Percentiles rank a stretch among this genome's conserved stretches.
Evolutionary conservation across 768 basidiomycete genomes (phyloP).

Genomic region (Gyrodon lividus): DNA sequence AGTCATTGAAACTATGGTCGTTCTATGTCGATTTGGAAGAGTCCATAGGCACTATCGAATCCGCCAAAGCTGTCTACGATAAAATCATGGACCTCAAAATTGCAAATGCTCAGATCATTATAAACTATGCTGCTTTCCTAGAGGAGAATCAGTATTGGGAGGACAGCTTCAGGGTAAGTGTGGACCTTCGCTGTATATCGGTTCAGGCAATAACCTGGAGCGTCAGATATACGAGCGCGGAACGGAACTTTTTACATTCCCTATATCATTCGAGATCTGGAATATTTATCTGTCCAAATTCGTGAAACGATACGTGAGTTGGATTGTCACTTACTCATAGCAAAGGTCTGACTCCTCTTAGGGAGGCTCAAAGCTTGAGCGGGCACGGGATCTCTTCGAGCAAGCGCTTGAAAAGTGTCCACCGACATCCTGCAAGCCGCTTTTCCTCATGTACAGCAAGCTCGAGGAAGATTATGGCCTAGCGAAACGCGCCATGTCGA

Average conservation of each 20-base stretch:
- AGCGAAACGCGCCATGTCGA: slow-evolving; percentile 93
- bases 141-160: slow-evolving; percentile 99
- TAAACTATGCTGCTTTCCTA: slow-evolving; percentile 95
- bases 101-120: slow-evolving; percentile 95
- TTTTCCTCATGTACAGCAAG: slow-evolving; percentile 95
- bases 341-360: slow-evolving; percentile 28
- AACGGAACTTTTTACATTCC: slow-evolving; percentile 96
- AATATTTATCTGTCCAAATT: slow-evolving; percentile 98
- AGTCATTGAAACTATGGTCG: slow-evolving; percentile 97
- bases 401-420: slow-evolving; percentile 98
- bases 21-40: slow-evolving; percentile 98
- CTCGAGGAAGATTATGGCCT: slow-evolving; percentile 94
- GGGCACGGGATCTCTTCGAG: slow-evolving; percentile 96
- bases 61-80: slow-evolving; percentile 91
- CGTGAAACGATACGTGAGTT: slow-evolving; percentile 88
- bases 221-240: slow-evolving; percentile 90
- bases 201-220: slow-evolving; percentile 8
- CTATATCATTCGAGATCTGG: slow-evolving; percentile 98
- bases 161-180: slow-evolving; percentile 94
- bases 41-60: slow-evolving; percentile 91
- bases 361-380: slow-evolving; percentile 93
- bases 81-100: slow-evolving; percentile 95
- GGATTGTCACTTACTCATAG: neutral
- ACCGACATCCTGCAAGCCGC: slow-evolving; percentile 87
- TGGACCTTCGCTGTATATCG: slow-evolving; percentile 1